A percentile compares a stretch with the other conserved stretches of the same genome.
Evolutionary conservation across 2,329 filamentous ascomycete genomes (phyloP).

Genomic region (Fusarium avenaceum): DNA sequence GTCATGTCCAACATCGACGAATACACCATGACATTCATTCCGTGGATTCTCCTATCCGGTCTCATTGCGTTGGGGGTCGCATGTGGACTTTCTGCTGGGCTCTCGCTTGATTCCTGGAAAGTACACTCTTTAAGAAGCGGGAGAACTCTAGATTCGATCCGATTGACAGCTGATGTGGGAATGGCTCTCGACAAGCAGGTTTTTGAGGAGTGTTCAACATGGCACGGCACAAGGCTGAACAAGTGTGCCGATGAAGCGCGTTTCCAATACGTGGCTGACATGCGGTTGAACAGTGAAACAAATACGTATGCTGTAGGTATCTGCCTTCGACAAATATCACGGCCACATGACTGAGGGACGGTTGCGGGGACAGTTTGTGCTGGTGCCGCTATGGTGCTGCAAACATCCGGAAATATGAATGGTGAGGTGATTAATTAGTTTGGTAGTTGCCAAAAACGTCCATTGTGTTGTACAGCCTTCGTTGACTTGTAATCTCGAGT

Average conservation of each 20-base stretch:
- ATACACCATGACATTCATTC: slow-evolving; percentile 38
- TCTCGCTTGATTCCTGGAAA: slow-evolving; percentile 28
- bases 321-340: slow-evolving; percentile 20
- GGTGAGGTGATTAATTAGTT: background rate
- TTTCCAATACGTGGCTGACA: slow-evolving; percentile 22
- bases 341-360: background rate
- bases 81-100: slow-evolving; percentile 16
- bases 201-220: slow-evolving; percentile 29
- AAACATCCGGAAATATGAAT: background rate
- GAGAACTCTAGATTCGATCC: slow-evolving; percentile 24
- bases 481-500: background rate
- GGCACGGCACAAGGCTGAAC: slow-evolving; percentile 21
- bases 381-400: background rate
- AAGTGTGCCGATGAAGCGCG: slow-evolving; percentile 14
- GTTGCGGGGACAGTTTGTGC: background rate
- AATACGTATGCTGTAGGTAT: slow-evolving; percentile 15
- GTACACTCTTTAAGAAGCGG: slow-evolving; percentile 30
- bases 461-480: background rate
- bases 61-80: slow-evolving; percentile 23
- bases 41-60: slow-evolving; percentile 33
- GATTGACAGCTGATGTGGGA: slow-evolving; percentile 33
- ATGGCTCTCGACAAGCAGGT: slow-evolving; percentile 28
- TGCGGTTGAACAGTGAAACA: slow-evolving; percentile 7
- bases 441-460: background rate
- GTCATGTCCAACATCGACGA: slow-evolving; percentile 6